Percentiles rank a stretch among this genome's conserved stretches.
Evolutionary conservation across 768 basidiomycete species (phyloP).

Genomic region (Rhodotorula sphaerocarpa): DNA sequence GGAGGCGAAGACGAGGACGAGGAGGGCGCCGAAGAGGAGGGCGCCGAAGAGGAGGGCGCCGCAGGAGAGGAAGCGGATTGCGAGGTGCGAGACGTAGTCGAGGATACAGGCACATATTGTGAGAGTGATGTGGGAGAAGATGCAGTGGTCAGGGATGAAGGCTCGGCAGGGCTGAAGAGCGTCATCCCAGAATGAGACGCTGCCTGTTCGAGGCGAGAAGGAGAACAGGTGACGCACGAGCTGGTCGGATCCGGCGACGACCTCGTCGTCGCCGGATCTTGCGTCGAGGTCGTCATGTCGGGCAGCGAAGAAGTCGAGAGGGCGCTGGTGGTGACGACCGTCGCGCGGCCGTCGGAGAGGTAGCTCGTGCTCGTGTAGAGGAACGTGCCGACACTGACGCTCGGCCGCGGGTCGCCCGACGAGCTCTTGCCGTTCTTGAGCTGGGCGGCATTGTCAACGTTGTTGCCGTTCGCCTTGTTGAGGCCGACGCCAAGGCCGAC

Average conservation of each 20-base stretch:
- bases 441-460: constrained; percentile 5
- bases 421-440: neutral
- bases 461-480: constrained; percentile 3
- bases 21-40: no score
- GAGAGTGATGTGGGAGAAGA: neutral
- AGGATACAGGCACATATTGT: neutral
- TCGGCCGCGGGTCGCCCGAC: neutral
- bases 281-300: neutral
- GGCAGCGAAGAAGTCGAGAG: no score
- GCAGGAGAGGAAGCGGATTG: no score
- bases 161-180: no score
- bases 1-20: neutral
- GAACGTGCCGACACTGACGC: neutral
- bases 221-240: neutral
- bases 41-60: no score
- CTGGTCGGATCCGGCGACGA: neutral
- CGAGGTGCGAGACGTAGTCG: no score
- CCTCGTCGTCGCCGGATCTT: no score
- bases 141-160: no score
- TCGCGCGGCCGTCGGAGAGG: neutral
- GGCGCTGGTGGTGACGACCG: neutral
- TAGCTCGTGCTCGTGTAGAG: constrained; percentile 15
- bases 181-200: no score
- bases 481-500: constrained; percentile 28
- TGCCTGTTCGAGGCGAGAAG: neutral